Base-by-base conservation (phyloP, 2,329 filamentous ascomycete species). In the Pyrenochaeta sp. region DNA sequence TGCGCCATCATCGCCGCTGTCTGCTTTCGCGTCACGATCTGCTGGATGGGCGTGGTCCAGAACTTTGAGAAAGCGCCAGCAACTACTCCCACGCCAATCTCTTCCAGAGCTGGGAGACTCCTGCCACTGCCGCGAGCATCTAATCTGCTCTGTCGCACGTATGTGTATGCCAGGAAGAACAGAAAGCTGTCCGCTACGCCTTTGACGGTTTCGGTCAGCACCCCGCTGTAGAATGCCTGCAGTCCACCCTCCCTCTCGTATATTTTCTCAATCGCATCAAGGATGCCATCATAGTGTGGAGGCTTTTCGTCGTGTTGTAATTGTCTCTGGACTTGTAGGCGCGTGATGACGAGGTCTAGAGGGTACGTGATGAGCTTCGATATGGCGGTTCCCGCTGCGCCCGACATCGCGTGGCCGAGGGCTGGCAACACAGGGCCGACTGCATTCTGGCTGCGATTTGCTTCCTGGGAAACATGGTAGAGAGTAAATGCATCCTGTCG, bases 151-250 rank as follows among this genome's bases (percentile, higher is more conserved):
- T 82, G 73, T 28, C 81, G 71, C 14, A 84, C 58, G 41, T 80
- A 81, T 3, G 75, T 88, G 72, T 96, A 95, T 45, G 89, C 86
- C 13, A 93, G 79, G 73, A 95, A 95, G 77, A 95, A 95, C 37
- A 95, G 77, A 65, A 94, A 93, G 43, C 87, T 89, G 73, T 94
- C 90, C 20, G 83, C 69, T 9, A 79, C 68, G 29, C 72, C 71
- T 53, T 79, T 79, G 18, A 68, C 55, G 1, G 74, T 72, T 56
- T 79, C 76, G 7, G 71, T 69, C 11, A 55, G 49, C 7, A 74
- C 61, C 4, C 77, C 77, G 17, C 70, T 75, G 52, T 79, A 96
- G 54, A 96, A 85, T 1, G 86, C 88, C 37, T 68, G 65, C 13
- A 86, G 54, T 3, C 88, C 84, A n/a, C 89, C 89, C 68, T 91